Evolutionary conservation across 1,139 yeast species (phyloP), one percentile per base, ranked within the genome.

Genomic region (Meyerozyma guilliermondii): DNA sequence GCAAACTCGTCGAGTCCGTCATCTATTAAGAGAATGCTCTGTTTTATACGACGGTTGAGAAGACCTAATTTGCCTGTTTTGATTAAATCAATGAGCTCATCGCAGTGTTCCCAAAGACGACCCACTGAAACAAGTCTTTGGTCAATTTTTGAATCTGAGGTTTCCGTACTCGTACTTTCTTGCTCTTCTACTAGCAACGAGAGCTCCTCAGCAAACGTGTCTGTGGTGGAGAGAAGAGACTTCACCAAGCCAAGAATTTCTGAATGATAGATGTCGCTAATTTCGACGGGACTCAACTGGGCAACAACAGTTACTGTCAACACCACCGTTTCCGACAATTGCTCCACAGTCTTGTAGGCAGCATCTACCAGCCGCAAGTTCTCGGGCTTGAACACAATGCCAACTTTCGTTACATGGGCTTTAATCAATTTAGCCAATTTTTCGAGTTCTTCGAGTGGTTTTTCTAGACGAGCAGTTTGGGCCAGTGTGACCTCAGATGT

Each of bases 371-470:
- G 74, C 45, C 54, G 61, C 36, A 71, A 50, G 39, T 59, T 74
- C 6, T 80, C 80, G 1, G 89, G 86, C 51, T 81, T 79, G 61
- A 81, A 83, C 1, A 87, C 76, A 34, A 87, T 79, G 5, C 95
- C 95, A 3, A 85, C 69, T 59, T 86, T 87, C 3, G 95, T 87
- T 2, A 84, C 71, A 58, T 86, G 91, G 1, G 95, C 92, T 59
- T 74, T 80, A n/a, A 83, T 68, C 37, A 87, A 65, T 44, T 75
- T 69, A 28, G 79, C 60, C 11, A 84, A 59, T 55, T 87, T 87
- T 9, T 57, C 59, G 23, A 86, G 56, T 52, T 87, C 95, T 13
- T 63, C 67, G 18, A 78, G 54, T 10, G 88, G 83, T 11, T 66
- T 54, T 6, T 52, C 54, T 4, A 76, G 71, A 26, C 61, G 55